Percentiles rank a stretch among this genome's conserved stretches.
These are phyloP conservation scores for Piper longum DNA, from an alignment of 164 flowering plant species.

Conservation along the genomic window DNA sequence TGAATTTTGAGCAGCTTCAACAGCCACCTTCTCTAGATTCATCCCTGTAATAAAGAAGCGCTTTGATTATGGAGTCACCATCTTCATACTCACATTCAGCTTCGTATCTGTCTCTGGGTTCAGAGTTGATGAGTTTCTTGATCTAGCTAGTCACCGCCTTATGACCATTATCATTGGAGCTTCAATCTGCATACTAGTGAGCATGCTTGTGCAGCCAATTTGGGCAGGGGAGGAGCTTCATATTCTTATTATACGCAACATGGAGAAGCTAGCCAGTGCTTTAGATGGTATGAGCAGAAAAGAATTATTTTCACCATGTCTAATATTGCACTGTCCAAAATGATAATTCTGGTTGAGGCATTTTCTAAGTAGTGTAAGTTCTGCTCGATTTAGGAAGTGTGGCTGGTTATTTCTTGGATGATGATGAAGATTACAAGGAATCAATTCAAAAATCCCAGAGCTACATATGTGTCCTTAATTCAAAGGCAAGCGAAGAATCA, in stretches of 20 bases:
- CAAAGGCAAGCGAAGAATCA: conserved; percentile 56
- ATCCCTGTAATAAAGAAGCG: conserved; percentile 55
- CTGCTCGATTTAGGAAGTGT: conserved; percentile 26
- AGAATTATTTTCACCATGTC: background rate
- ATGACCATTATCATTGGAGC: conserved; percentile 59
- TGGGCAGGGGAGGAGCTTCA: conserved; percentile 80
- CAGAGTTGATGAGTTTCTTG: conserved; percentile 43
- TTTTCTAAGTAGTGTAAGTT: no score
- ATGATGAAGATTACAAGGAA: conserved; percentile 7
- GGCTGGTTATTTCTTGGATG: conserved; percentile 22
- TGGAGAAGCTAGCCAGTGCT: conserved; percentile 61
- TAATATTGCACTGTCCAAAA: background rate
- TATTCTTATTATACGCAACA: conserved; percentile 28
- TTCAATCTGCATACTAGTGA: conserved; percentile 38
- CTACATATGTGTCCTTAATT: conserved; percentile 51
- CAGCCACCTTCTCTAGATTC: conserved; percentile 64
- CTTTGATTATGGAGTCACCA: conserved; percentile 62
- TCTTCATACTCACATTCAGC: conserved; percentile 81
- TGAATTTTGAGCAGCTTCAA: conserved; percentile 35
- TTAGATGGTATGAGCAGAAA: conserved; percentile 35
- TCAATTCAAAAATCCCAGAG: conserved; percentile 19
- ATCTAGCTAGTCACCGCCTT: conserved; percentile 45
- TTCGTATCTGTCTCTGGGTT: conserved; percentile 63
- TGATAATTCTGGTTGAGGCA: background rate
- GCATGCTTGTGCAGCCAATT: conserved; percentile 46